A percentile compares a stretch with the other conserved stretches of the same genome.
These are phyloP conservation scores for Senna siamea DNA, from an alignment of 306 rosid genomes.

Conservation along the genomic window DNA sequence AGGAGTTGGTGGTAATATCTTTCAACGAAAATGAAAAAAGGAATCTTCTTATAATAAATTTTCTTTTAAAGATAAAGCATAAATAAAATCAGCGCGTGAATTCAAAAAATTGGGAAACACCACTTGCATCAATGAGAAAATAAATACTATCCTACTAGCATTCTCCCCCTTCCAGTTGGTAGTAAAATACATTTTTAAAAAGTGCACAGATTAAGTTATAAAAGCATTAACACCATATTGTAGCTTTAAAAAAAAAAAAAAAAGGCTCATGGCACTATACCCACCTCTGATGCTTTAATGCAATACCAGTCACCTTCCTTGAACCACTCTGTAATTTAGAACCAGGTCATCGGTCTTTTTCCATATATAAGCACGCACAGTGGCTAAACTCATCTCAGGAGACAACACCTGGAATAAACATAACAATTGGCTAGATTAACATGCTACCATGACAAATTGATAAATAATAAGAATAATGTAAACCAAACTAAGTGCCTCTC, in stretches of 20 bases:
- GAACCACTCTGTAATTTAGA: slow-evolving; percentile 86
- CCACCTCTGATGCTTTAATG: slow-evolving; percentile 45
- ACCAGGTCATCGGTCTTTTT: slow-evolving; percentile 90
- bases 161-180: slow-evolving; percentile 16
- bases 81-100: not conserved
- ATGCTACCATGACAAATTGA: slow-evolving; percentile 19
- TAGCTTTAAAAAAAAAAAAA: not conserved
- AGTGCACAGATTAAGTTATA: not conserved
- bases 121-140: slow-evolving; percentile 23
- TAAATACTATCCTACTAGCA: slow-evolving; percentile 23
- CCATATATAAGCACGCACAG: slow-evolving; percentile 93
- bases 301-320: slow-evolving; percentile 69
- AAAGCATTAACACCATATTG: slow-evolving; percentile 30
- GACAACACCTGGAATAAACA: slow-evolving; percentile 66
- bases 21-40: not conserved
- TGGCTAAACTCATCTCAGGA: slow-evolving; percentile 95
- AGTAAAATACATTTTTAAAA: slow-evolving; percentile 25
- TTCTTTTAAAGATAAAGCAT: slow-evolving; percentile 15
- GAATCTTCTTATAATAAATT: not conserved
- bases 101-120: not conserved
- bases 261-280: slow-evolving; percentile 35
- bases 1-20: not conserved
- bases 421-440: slow-evolving; percentile 36
- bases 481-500: slow-evolving; percentile 18
- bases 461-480: not conserved